Evolutionary conservation across 768 basidiomycete species (phyloP).

Genomic region (Mycena indigotica): DNA sequence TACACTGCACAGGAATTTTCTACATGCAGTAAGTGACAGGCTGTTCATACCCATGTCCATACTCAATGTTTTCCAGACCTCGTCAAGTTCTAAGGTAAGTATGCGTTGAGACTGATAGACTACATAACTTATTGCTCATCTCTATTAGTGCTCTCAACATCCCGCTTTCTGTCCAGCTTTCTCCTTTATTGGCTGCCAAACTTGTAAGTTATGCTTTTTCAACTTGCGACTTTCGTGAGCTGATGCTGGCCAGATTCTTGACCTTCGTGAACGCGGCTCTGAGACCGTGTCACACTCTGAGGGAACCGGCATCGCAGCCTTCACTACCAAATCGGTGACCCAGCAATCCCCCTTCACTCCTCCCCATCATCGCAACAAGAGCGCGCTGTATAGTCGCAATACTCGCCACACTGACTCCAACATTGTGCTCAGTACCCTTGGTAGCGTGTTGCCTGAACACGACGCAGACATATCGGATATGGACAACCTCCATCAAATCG

Average conservation of each 20-base stretch:
- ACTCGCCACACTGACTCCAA: conserved; percentile 61
- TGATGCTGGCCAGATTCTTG: conserved; percentile 59
- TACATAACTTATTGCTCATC: too few relatives aligned
- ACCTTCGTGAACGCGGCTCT: conserved; percentile 79
- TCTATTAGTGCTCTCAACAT: conserved; percentile 84
- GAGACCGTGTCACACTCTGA: conserved; percentile 77
- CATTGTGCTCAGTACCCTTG: conserved; percentile 64
- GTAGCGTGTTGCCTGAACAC: conserved; percentile 56
- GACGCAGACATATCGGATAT: conserved; percentile 58
- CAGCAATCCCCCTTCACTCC: conserved; percentile 58
- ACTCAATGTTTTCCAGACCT: conserved; percentile 65
- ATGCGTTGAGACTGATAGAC: too few relatives aligned
- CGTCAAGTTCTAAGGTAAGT: too few relatives aligned
- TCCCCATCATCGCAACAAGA: conserved; percentile 49
- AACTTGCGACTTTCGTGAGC: neutral
- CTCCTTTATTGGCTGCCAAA: conserved; percentile 77
- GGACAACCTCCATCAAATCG: conserved; percentile 54
- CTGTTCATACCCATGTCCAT: too few relatives aligned
- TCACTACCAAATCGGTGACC: conserved; percentile 63
- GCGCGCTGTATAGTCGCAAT: conserved; percentile 40
- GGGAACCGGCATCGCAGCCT: conserved; percentile 67
- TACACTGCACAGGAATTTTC: neutral
- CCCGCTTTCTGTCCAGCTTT: conserved; percentile 82
- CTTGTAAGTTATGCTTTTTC: conserved; percentile 45
- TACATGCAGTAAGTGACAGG: conserved; percentile 12